Evolutionary conservation across 148 eudicot species (phyloP), one percentile per base, ranked within the genome.

Genomic region (Rhododendron ferrugineum): DNA sequence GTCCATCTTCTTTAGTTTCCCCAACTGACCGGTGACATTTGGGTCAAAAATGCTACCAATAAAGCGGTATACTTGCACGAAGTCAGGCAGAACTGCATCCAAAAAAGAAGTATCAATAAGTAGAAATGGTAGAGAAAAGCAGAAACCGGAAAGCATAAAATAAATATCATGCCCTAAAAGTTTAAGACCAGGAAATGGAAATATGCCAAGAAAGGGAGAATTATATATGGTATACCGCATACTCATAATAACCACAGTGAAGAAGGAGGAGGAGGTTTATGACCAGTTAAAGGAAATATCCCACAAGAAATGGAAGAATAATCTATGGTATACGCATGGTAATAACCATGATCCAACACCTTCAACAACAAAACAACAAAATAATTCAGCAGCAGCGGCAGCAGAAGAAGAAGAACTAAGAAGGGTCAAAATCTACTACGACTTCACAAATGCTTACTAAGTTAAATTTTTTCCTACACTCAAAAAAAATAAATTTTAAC

Each of bases 31-130:
- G 30, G 85, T 84, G 20, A 90, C 86, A 80, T 90, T 91, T 72
- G 99, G 99, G 86, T 96, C 99, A 90, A 96, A 95, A 75, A 96
- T 94, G 84, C 99, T 95, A 86, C 98, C 99, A 54, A 96, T 93
- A 89, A 95, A 96, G 86, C 89, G 89, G 90, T 96, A 96, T 50
- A 96, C 99, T 92, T 95, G 93, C 83, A 94, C 94, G 88, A 96
- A 96, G 91, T 96, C 99, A 26, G 99, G 99, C 60, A 96, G 91
- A 89, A 94, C 99, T 96, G 98, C 91, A 92, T 52, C 80, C 85
- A 85, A 74, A 36, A 74, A 52, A 84, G 76, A 66, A 10, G 18
- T 30, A 13, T 3, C 11, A 79, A 5, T 54, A 54, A 72, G 82
- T 16, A 66, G 16, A 68, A 68, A 30, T 34, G 62, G 11, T 36